These are phyloP conservation scores for Sporothrix brasiliensis DNA, from an alignment of 2,329 filamentous ascomycete species.

Conservation along the genomic window DNA sequence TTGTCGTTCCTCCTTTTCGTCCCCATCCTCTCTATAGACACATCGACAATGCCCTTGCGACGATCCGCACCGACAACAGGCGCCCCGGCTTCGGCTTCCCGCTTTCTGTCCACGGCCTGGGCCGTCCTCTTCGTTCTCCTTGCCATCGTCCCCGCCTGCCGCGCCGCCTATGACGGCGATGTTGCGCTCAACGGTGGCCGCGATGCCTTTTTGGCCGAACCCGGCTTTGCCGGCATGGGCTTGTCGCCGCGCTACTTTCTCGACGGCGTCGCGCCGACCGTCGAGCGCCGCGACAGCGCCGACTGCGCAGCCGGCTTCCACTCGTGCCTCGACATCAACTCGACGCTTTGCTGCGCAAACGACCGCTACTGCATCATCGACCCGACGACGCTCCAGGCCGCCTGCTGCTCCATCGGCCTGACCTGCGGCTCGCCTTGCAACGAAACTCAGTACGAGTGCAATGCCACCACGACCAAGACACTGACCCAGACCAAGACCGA, in stretches of 20 bases:
- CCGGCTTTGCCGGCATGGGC: conserved; percentile 2
- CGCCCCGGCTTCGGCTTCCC: not conserved
- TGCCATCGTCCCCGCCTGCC: not conserved
- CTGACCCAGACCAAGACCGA: conserved; percentile 36
- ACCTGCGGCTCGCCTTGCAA: conserved; percentile 42
- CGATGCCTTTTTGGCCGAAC: not conserved
- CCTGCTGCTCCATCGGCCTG: conserved; percentile 43
- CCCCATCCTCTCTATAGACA: not conserved
- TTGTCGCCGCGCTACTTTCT: conserved; percentile 29
- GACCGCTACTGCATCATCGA: conserved; percentile 43
- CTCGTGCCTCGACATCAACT: conserved; percentile 40
- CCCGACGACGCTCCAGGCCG: conserved; percentile 33
- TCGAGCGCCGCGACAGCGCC: conserved; percentile 29
- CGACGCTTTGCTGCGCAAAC: conserved; percentile 39
- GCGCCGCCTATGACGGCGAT: not conserved
- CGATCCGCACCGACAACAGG: conserved; percentile 11
- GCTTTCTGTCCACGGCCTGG: not conserved
- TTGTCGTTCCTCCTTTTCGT: not conserved
- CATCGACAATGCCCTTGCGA: conserved; percentile 18
- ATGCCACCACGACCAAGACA: conserved; percentile 38
- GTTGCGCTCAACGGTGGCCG: not conserved
- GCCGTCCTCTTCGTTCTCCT: not conserved
- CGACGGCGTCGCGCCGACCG: conserved; percentile 16
- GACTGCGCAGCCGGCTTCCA: conserved; percentile 33
- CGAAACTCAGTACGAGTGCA: conserved; percentile 40